phyloP scores from a whole-genome alignment of 164 flowering plant genomes.

The Cinnamomum chago region DNA sequence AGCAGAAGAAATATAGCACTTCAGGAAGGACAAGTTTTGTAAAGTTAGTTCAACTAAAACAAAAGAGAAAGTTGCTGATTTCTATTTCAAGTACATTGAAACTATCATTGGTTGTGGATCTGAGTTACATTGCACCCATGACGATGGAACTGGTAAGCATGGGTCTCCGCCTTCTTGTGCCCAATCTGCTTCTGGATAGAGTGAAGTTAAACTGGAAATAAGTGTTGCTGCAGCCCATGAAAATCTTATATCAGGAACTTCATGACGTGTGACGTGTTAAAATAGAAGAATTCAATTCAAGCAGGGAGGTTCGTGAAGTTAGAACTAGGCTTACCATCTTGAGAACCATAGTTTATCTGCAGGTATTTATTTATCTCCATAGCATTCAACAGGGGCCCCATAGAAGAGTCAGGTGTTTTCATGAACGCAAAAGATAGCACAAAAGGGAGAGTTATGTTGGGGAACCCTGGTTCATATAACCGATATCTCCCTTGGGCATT shows the following conservation, averaged over 20 bases:
- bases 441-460: constrained; percentile 80
- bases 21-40: background rate
- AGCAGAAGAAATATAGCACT: background rate
- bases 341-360: constrained; percentile 62
- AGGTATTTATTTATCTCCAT: constrained; percentile 90
- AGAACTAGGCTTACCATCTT: constrained; percentile 58
- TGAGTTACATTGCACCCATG: constrained; percentile 80
- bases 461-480: constrained; percentile 83
- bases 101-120: constrained; percentile 70
- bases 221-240: constrained; percentile 45
- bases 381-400: constrained; percentile 92
- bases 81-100: constrained; percentile 46
- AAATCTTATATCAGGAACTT: constrained; percentile 15
- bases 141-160: constrained; percentile 88
- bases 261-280: background rate
- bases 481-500: constrained; percentile 88
- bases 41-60: background rate
- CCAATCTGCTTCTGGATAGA: constrained; percentile 61
- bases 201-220: constrained; percentile 42
- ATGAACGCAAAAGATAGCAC: constrained; percentile 66
- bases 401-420: constrained; percentile 71
- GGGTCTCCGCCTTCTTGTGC: constrained; percentile 97
- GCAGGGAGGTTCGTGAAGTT: background rate
- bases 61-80: background rate
- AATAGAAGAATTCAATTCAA: constrained; percentile 4